Evolutionary conservation across 495 filamentous ascomycete genomes (phyloP).

Genomic region (Penicillium manginii): DNA sequence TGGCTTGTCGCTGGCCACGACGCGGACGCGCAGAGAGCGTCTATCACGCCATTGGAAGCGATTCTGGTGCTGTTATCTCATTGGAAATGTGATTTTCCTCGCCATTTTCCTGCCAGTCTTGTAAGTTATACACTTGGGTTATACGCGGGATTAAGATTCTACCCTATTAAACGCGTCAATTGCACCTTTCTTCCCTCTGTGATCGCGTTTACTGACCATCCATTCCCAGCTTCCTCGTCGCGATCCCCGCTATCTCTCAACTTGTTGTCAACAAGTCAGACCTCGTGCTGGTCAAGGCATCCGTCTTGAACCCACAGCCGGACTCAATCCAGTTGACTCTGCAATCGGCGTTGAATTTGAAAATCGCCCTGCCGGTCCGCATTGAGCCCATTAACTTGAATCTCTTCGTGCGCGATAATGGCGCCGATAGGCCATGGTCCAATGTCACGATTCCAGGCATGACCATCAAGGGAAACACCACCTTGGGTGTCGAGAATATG

Average conservation of each 20-base stretch:
- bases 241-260: conserved; percentile 49
- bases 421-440: conserved; percentile 33
- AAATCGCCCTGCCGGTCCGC: conserved; percentile 38
- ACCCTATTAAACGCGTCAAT: not conserved
- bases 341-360: conserved; percentile 40
- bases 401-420: conserved; percentile 36
- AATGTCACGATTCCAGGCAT: conserved; percentile 28
- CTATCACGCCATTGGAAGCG: conserved; percentile 42
- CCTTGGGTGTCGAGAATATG: conserved; percentile 30
- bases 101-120: conserved; percentile 46
- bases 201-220: not conserved
- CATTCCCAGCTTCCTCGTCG: conserved; percentile 47
- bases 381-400: conserved; percentile 41
- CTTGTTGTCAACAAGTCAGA: conserved; percentile 42
- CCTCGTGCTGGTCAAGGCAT: conserved; percentile 41
- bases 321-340: conserved; percentile 38
- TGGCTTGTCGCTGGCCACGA: conserved; percentile 34
- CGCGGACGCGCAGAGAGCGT: conserved; percentile 29
- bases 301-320: conserved; percentile 37
- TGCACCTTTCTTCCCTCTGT: not conserved
- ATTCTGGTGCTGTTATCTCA: conserved; percentile 45
- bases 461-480: conserved; percentile 40
- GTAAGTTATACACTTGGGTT: conserved; percentile 21
- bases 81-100: conserved; percentile 30
- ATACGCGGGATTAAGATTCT: too few species aligned